These are phyloP conservation scores for Paracorniculantispora psalliotae DNA, from an alignment of 2,329 filamentous ascomycete species.

Conservation along the genomic window DNA sequence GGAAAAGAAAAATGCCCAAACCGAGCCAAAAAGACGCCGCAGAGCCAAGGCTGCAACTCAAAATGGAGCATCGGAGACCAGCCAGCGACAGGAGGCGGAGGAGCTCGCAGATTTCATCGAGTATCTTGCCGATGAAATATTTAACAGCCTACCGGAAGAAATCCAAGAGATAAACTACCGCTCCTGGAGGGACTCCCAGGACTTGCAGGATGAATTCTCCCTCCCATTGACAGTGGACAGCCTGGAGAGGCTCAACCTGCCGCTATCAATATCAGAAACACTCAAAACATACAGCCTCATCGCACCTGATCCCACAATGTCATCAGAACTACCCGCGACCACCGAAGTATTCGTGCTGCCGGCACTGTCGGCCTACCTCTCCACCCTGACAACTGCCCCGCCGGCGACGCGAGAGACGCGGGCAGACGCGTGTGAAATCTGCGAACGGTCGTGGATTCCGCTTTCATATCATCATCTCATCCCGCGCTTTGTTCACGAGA, in stretches of 20 bases:
- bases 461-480: conserved; percentile 84
- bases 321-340: conserved; percentile 32
- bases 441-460: conserved; percentile 66
- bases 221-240: conserved; percentile 52
- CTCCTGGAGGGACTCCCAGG: conserved; percentile 34
- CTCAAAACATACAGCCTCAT: conserved; percentile 63
- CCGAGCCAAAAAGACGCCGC: conserved; percentile 43
- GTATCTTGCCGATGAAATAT: conserved; percentile 68
- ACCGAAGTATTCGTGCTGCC: conserved; percentile 56
- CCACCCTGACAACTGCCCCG: conserved; percentile 53
- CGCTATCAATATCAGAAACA: conserved; percentile 57
- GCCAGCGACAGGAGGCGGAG: conserved; percentile 42
- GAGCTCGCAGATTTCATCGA: conserved; percentile 77
- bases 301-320: conserved; percentile 29
- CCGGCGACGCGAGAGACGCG: conserved; percentile 58
- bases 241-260: conserved; percentile 47
- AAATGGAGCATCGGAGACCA: conserved; percentile 17
- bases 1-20: conserved; percentile 46
- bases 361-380: conserved; percentile 59
- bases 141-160: conserved; percentile 56
- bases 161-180: conserved; percentile 60
- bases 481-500: conserved; percentile 70
- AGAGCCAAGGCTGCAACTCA: conserved; percentile 20
- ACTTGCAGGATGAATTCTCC: conserved; percentile 51
- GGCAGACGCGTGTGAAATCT: conserved; percentile 65